phyloP scores from a whole-genome alignment of 768 basidiomycete genomes.

The Boletus reticuloceps region DNA sequence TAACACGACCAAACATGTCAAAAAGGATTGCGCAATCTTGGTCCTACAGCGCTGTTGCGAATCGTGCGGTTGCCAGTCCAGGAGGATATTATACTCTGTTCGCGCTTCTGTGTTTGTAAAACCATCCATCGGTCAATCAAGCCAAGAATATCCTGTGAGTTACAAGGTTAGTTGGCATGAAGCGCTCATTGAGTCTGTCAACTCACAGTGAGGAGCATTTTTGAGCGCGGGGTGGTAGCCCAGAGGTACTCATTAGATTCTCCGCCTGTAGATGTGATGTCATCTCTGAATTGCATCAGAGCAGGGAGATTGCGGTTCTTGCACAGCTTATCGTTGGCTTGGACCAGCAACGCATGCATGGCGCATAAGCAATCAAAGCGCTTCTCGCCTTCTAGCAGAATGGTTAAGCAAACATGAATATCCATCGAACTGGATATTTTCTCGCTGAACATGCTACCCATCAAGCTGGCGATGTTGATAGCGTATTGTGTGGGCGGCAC shows the following conservation, averaged over 20 bases:
- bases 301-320: conserved; percentile 18
- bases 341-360: conserved; percentile 34
- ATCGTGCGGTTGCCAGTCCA: not conserved
- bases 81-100: not conserved
- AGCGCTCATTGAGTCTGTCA: not conserved
- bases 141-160: conserved; percentile 25
- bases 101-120: conserved; percentile 20
- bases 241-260: conserved; percentile 22
- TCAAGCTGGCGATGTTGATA: conserved; percentile 31
- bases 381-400: conserved; percentile 20
- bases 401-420: conserved; percentile 28
- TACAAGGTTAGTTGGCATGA: not conserved
- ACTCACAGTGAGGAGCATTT: conserved; percentile 20
- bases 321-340: conserved; percentile 34
- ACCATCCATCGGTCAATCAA: conserved; percentile 28
- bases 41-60: conserved; percentile 23
- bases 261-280: conserved; percentile 8
- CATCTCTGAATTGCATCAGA: conserved; percentile 19
- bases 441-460: conserved; percentile 31
- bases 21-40: conserved; percentile 19
- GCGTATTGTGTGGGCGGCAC: conserved; percentile 13
- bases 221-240: conserved; percentile 14
- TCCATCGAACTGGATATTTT: conserved; percentile 26
- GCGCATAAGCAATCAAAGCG: conserved; percentile 31
- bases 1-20: conserved; percentile 8